Base-by-base conservation (phyloP, 1,139 yeast genomes). In the Debaryomycetaceae sp. region DNA sequence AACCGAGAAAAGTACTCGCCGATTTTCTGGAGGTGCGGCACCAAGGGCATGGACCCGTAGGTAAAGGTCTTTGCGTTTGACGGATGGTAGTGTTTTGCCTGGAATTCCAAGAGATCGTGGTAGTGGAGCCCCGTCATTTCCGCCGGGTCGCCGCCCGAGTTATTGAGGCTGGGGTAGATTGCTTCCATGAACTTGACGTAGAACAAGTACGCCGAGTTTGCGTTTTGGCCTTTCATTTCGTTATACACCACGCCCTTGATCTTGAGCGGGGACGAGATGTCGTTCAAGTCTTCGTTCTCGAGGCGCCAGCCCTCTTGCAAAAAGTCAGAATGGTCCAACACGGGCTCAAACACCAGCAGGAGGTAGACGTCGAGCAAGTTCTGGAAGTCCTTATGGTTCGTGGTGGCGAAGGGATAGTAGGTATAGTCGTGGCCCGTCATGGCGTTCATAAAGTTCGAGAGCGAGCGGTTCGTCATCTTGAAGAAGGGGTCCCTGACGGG, bases 341-440 rank as follows among this genome's bases (percentile, higher is more conserved):
- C 53, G 4, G 99, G 98, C 41, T 76, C 77, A 36, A 86, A 70
- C 1, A 87, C 90, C 3, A 95, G 78, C 37, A 90, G 94, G 30
- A 87, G 62, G 49, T 92, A 90, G 6, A 90, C 94, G 37, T 77
- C 80, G 72, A 87, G 78, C 47, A 90, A 64, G 45, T 90, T 92
- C 23, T 69, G 69, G 51, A 72, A 90, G 51, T 90, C 99, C 34
- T 72, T 73, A 25, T 57, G 54, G 49, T 90, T 90, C 4, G 97
- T 87, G 2, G 98, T 90, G 15, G 97, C 86, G 62, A 90, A 90
- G 4, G 99, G 98, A 45, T 82, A 90, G 51, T 77, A 87, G 0
- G 98, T 90, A 47, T 85, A 86, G 53, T 90, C 97, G 41, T 82
- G 87, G 13, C 95, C 98, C 0, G 99, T 90, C 95, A 90, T 83